phyloP scores from a whole-genome alignment of 163 green algal species.

The Chlorella variabilis region DNA sequence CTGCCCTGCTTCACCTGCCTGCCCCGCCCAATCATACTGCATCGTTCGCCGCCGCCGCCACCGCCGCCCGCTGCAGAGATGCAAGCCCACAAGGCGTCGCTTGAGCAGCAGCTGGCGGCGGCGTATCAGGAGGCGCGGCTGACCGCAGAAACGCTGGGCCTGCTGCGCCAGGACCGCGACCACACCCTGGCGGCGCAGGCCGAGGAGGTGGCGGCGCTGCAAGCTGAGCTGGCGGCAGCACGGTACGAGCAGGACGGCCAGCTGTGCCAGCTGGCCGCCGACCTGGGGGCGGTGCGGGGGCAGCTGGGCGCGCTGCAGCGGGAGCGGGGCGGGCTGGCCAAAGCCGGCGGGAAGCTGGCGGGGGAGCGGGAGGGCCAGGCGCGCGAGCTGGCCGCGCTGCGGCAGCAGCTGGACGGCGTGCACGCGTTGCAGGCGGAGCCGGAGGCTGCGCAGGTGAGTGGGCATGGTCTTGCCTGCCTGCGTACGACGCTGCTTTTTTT shows the following conservation, averaged over 20 bases:
- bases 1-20: background rate
- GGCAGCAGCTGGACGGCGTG: background rate
- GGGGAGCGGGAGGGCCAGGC: background rate
- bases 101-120: background rate
- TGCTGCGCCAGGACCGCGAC: background rate
- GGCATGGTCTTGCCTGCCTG: no score
- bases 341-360: background rate
- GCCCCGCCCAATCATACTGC: no score
- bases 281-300: background rate
- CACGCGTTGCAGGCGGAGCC: background rate
- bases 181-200: background rate
- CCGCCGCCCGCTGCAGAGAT: constrained; percentile 5
- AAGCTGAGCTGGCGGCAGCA: background rate
- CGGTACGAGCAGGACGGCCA: background rate
- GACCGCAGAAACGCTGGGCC: background rate
- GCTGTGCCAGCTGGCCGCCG: background rate
- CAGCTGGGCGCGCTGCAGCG: background rate
- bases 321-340: background rate
- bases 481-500: no score
- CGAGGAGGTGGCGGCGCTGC: background rate
- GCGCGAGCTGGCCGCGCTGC: background rate
- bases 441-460: background rate
- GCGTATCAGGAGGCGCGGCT: background rate
- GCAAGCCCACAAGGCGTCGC: background rate
- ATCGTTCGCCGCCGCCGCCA: no score